Base-by-base conservation (phyloP, 2,329 filamentous ascomycete genomes). In the Claviceps quebecensis region DNA sequence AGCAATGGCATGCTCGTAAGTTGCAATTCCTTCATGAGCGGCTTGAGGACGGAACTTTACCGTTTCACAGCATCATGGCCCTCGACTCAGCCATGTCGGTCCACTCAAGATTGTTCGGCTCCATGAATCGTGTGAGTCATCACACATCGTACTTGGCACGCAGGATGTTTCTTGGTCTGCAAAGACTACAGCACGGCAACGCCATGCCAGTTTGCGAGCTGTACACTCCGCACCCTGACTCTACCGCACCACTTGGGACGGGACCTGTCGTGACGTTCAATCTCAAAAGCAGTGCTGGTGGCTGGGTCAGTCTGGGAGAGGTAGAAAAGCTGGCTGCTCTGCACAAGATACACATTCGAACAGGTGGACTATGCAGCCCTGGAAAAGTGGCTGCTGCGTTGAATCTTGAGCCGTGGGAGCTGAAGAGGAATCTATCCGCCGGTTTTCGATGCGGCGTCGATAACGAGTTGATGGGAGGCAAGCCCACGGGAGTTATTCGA, bases 341-440 rank as follows among this genome's bases (percentile, higher is more conserved):
- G 19, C 87, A 84, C 56, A 78, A 80, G 47, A 85, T 97, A 43
- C 87, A 96, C 60, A 70, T 97, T 17, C 80, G 93, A 39, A 95
- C 88, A 1, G 93, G 93, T 5, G 86, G 88, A 0, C 73, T 96
- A 1, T 98, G 93, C 68, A 96, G 95, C 59, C 91, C 93, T 1
- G 93, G 90, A 9, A 89, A 89, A 1, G 78, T 95, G 53, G 84
- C 89, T 14, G 73, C 75, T 1, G 79, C 81, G 19, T 74, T 97
- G n/a, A 72, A 73, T 1, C 73, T 96, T 49, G 76, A 83, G 46
- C 81, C 87, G 0, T 85, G 83, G 78, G 89, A 97, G 61, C 83
- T 96, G 75, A 83, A 75, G 58, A 76, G 77, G 53, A 95, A 95
- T 63, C 95, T 93, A 60, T 87, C 85, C 0, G 79, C 84, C 2